Percentiles rank a stretch among this genome's conserved stretches.
Evolutionary conservation across 768 basidiomycete species (phyloP).

Genomic region (Mycena alexandri): DNA sequence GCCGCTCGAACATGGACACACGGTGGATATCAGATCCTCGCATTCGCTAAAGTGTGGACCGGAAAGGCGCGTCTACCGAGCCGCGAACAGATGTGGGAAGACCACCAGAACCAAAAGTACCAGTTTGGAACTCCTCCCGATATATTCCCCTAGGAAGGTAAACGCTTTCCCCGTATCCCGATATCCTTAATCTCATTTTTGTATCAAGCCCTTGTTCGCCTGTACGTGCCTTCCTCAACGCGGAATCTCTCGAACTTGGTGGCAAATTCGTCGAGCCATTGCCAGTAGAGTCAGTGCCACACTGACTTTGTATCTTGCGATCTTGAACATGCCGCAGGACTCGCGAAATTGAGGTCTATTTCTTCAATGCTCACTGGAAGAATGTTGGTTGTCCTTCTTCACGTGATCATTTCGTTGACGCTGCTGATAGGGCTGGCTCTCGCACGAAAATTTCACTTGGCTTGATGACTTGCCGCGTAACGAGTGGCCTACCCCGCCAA

Average conservation of each 20-base stretch:
- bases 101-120: conserved; percentile 16
- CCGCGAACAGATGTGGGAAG: conserved; percentile 22
- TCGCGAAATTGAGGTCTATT: conserved; percentile 8
- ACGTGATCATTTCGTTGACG: no score
- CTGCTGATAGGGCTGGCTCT: no score
- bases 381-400: conserved; percentile 10
- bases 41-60: conserved; percentile 40
- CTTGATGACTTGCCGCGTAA: no score
- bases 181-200: no score
- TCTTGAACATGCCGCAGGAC: background rate
- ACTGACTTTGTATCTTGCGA: background rate
- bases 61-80: conserved; percentile 29
- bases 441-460: no score
- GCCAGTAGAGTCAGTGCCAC: conserved; percentile 12
- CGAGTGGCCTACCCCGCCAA: no score
- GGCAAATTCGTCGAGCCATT: conserved; percentile 23
- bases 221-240: conserved; percentile 18
- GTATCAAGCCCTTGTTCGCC: conserved; percentile 3
- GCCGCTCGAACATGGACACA: conserved; percentile 33
- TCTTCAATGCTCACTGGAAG: conserved; percentile 1
- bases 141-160: conserved; percentile 18
- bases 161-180: no score
- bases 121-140: conserved; percentile 10
- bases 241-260: conserved; percentile 20
- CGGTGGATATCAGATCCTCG: conserved; percentile 35